phyloP scores from a whole-genome alignment of 1,139 yeast genomes.

The Scheffersomyces titani region DNA sequence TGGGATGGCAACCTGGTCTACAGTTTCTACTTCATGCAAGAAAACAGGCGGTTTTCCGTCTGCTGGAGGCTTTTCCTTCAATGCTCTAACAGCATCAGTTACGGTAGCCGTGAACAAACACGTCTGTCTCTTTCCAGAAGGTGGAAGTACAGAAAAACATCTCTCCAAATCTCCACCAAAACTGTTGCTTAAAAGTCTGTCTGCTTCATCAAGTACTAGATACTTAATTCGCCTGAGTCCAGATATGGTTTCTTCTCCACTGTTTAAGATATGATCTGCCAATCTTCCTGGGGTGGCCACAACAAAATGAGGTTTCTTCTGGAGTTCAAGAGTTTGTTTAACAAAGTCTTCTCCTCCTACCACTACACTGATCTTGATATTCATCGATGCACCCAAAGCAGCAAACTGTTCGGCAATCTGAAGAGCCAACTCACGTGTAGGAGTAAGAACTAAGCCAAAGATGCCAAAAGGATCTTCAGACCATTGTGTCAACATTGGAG shows the following conservation, averaged over 20 bases:
- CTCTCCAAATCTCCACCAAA: slow-evolving; percentile 77
- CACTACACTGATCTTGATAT: slow-evolving; percentile 73
- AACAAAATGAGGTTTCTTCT: slow-evolving; percentile 86
- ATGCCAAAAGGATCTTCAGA: slow-evolving; percentile 93
- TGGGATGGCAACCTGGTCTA: slow-evolving; percentile 78
- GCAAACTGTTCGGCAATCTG: slow-evolving; percentile 97
- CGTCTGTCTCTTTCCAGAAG: slow-evolving; percentile 76
- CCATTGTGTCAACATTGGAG: slow-evolving; percentile 94
- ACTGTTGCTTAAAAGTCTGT: slow-evolving; percentile 79
- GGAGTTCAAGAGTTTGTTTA: slow-evolving; percentile 78
- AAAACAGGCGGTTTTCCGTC: slow-evolving; percentile 68
- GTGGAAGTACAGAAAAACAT: slow-evolving; percentile 73
- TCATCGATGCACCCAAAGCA: slow-evolving; percentile 89
- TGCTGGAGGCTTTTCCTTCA: slow-evolving; percentile 67
- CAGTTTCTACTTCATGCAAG: slow-evolving; percentile 77
- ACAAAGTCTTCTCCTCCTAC: slow-evolving; percentile 97
- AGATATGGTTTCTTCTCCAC: slow-evolving; percentile 84
- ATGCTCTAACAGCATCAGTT: slow-evolving; percentile 84
- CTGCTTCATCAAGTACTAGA: slow-evolving; percentile 95
- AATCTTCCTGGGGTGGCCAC: slow-evolving; percentile 97
- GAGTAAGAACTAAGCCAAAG: slow-evolving; percentile 85
- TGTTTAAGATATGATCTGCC: slow-evolving; percentile 86
- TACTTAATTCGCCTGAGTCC: slow-evolving; percentile 78
- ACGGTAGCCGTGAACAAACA: slow-evolving; percentile 93
- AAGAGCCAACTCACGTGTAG: slow-evolving; percentile 92